phyloP scores from a whole-genome alignment of 805 yeast genomes.

The Blastobotrys mokoenaii region DNA sequence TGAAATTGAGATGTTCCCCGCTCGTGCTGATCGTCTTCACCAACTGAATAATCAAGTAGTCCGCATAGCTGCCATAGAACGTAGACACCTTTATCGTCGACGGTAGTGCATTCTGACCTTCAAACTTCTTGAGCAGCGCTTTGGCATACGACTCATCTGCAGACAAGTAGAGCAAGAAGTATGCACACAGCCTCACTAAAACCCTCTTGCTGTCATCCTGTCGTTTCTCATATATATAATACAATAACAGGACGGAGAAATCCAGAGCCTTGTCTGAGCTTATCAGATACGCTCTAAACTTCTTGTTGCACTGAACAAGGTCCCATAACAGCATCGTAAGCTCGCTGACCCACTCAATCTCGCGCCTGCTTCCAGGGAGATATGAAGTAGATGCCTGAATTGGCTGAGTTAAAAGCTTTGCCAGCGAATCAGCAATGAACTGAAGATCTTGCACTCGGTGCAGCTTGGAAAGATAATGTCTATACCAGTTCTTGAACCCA shows the following conservation, averaged over 20 bases:
- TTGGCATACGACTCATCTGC: slow-evolving; percentile 20
- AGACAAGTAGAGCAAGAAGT: slow-evolving; percentile 25
- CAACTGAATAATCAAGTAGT: slow-evolving; percentile 22
- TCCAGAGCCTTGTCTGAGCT: slow-evolving; percentile 43
- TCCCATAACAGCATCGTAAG: slow-evolving; percentile 66
- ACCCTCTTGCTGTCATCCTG: slow-evolving; percentile 22
- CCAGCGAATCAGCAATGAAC: slow-evolving; percentile 24
- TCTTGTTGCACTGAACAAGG: slow-evolving; percentile 60
- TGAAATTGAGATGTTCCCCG: slow-evolving; percentile 13
- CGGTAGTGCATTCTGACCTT: slow-evolving; percentile 23
- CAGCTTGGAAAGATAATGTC: slow-evolving; percentile 27
- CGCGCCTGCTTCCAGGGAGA: slow-evolving; percentile 23
- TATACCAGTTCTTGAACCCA: slow-evolving; percentile 21
- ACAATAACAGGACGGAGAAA: slow-evolving; percentile 45
- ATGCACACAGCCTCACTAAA: slow-evolving; percentile 27
- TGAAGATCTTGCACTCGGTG: slow-evolving; percentile 29
- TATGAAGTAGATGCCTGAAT: slow-evolving; percentile 30
- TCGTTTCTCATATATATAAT: slow-evolving; percentile 46
- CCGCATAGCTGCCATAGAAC: slow-evolving; percentile 25
- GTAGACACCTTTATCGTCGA: slow-evolving; percentile 18
- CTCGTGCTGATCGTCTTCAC: slow-evolving; percentile 12
- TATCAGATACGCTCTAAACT: slow-evolving; percentile 29
- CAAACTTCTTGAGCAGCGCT: slow-evolving; percentile 19
- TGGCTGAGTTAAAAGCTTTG: slow-evolving; percentile 29
- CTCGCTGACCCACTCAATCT: slow-evolving; percentile 43